Base-by-base conservation (phyloP, 129 eudicot genomes). In the Sambucus nigra region DNA sequence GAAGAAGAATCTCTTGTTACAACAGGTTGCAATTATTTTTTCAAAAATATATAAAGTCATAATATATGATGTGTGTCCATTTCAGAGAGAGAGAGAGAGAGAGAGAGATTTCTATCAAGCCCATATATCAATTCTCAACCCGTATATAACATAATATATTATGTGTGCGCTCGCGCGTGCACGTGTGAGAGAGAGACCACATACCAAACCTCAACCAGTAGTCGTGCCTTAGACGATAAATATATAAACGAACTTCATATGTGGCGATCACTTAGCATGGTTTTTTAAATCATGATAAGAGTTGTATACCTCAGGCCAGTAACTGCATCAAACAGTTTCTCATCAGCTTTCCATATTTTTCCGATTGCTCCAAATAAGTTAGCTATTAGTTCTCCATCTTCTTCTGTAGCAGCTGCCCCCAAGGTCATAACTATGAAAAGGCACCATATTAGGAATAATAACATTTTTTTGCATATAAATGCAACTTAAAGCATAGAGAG, bases 251-350 rank as follows among this genome's bases (percentile, higher is more conserved):
- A 1, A 16, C 15, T 0, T 48, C 15, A 48, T 48, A 4, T 11
- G 16, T 19, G 9, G 24, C 24, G 9, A 33, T 29, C 11, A 16
- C 0, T 20, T 24, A 3, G 35, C 38, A 31, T 31, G 38, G 10
- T n/a, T n/a, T n/a, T n/a, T n/a, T n/a, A n/a, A n/a, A n/a, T n/a
- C 13, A 35, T 35, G 13, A 35, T 35, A 35, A 1, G 1, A 35
- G 48, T 6, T 35, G 25, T 40, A 25, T 68, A 80, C 99, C 99
- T 91, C 28, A 92, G 68, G 55, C 96, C 99, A 11, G 99, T 86
- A 28, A 92, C 58, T 16, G 99, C 99, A 73, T 92, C 99, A 71
- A 92, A 92, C 31, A 82, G 76, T 44, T 92, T 92, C 73, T 92
- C 99, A 62, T 82, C 78, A 31, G 96, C 91, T 65, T 69, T 86